Evolutionary conservation across 148 eudicot species (phyloP).

Genomic region (Salicornia ramosissima): DNA sequence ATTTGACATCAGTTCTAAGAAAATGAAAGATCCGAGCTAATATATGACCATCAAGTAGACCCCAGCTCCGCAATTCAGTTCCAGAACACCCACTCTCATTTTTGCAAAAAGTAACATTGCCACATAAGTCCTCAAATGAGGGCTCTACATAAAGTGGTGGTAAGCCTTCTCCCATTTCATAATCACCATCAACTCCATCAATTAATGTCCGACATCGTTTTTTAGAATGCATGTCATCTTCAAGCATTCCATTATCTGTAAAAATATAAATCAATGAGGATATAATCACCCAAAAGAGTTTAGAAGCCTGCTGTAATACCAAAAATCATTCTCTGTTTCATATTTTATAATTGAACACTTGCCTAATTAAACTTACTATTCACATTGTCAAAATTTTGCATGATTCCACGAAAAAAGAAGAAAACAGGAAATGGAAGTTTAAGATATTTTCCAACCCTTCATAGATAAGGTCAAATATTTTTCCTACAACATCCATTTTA

Average conservation of each 20-base stretch:
- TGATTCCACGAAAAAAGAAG: no score
- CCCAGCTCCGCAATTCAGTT: slow-evolving; percentile 54
- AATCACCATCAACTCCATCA: slow-evolving; percentile 52
- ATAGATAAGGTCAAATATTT: no score
- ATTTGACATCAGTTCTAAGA: slow-evolving; percentile 72
- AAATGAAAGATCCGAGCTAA: slow-evolving; percentile 86
- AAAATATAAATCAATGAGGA: not conserved
- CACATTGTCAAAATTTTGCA: no score
- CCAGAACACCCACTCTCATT: slow-evolving; percentile 29
- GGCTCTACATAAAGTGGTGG: slow-evolving; percentile 32
- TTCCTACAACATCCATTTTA: not conserved
- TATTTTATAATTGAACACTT: not conserved
- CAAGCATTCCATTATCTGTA: slow-evolving; percentile 33
- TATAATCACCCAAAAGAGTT: not conserved
- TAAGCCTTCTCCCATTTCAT: slow-evolving; percentile 39
- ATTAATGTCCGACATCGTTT: slow-evolving; percentile 52
- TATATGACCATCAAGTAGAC: slow-evolving; percentile 65
- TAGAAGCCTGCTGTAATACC: not conserved
- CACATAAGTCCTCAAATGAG: slow-evolving; percentile 70
- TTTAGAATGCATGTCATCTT: slow-evolving; percentile 39
- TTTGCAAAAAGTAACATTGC: slow-evolving; percentile 40
- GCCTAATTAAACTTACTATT: no score
- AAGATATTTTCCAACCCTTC: no score
- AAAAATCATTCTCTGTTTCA: no score
- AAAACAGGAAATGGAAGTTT: no score